Conservation (phyloP, 805 yeast genomes). For the Candida schatavii region DNA sequence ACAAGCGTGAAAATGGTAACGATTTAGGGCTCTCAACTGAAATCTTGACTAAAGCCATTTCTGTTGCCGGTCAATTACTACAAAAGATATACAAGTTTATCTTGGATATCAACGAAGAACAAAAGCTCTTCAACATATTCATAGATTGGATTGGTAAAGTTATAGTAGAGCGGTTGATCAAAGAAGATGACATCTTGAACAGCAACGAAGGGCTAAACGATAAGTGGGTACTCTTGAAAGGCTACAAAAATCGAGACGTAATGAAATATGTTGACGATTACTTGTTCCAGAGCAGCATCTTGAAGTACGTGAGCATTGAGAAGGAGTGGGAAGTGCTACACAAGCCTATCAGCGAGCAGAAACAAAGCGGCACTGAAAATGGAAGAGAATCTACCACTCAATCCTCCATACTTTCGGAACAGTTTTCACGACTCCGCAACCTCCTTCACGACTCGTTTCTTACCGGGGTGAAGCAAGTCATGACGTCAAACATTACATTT, state of each 20-base stretch:
- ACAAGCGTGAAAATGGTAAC: neutral
- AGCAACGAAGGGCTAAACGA: conserved; percentile 9
- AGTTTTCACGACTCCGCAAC: neutral
- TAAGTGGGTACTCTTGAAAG: conserved; percentile 9
- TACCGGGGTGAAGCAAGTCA: conserved; percentile 26
- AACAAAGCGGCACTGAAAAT: neutral
- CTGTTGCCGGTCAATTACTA: conserved; percentile 20
- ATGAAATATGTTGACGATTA: conserved; percentile 22
- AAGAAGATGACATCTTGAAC: conserved; percentile 34
- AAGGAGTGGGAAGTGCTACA: neutral
- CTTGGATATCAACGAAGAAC: conserved; percentile 46
- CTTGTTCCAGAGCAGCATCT: conserved; percentile 18
- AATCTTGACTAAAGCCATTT: conserved; percentile 6
- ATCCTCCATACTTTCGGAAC: neutral
- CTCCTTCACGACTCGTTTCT: conserved; percentile 10
- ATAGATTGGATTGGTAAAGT: conserved; percentile 42
- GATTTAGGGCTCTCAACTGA: conserved; percentile 8
- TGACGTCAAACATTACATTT: conserved; percentile 17
- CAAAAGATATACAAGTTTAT: conserved; percentile 35
- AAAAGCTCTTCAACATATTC: conserved; percentile 42
- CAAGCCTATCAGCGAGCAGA: too few species aligned
- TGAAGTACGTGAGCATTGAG: conserved; percentile 19
- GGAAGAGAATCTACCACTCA: neutral
- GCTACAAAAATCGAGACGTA: conserved; percentile 19
- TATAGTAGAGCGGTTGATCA: conserved; percentile 33